Conservation (phyloP, 352 stramenopile species). For the Globisporangium camurandrum region DNA sequence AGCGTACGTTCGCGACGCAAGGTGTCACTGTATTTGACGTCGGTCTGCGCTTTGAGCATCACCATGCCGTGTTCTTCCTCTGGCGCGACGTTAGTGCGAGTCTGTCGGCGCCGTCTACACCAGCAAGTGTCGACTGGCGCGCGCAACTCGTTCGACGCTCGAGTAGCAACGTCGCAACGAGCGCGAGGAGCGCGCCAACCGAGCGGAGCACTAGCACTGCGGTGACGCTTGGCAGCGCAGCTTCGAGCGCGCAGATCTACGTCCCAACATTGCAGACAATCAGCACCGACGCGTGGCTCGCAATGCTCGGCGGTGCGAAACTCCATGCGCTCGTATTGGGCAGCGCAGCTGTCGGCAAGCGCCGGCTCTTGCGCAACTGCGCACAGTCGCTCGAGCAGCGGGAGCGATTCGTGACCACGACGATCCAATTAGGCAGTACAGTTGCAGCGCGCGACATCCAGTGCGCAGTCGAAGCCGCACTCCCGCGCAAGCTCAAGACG, state of each 20-base stretch:
- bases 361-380: conserved; percentile 27
- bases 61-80: conserved; percentile 17
- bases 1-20: conserved; percentile 10
- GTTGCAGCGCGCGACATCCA: conserved; percentile 28
- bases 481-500: conserved; percentile 47
- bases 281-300: conserved; percentile 28
- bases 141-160: conserved; percentile 17
- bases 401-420: conserved; percentile 23
- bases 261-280: conserved; percentile 34
- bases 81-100: no score
- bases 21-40: conserved; percentile 33
- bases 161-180: conserved; percentile 4
- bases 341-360: conserved; percentile 45
- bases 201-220: background rate
- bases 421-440: conserved; percentile 23
- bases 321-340: conserved; percentile 41
- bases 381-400: conserved; percentile 23
- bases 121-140: conserved; percentile 23
- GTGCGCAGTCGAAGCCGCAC: conserved; percentile 23
- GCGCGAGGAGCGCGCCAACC: background rate
- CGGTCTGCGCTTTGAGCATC: conserved; percentile 25
- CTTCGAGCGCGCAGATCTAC: conserved; percentile 24
- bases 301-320: conserved; percentile 28
- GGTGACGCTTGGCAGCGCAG: conserved; percentile 1
- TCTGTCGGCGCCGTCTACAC: no score